These are phyloP conservation scores for Leptodontidium sp. DNA, from an alignment of 2,329 filamentous ascomycete genomes.

Conservation along the genomic window DNA sequence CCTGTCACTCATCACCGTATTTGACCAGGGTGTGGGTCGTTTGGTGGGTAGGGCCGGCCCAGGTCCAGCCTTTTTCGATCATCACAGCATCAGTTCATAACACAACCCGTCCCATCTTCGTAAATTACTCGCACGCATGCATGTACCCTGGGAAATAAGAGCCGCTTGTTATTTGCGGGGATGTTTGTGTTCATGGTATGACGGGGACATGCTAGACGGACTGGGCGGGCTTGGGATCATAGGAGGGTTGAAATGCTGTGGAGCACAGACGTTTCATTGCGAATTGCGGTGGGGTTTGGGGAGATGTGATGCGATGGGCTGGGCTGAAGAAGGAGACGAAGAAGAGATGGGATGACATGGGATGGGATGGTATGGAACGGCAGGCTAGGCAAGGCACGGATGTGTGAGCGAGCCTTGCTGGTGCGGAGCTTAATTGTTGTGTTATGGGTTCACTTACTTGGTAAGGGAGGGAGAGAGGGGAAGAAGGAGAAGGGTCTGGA, in stretches of 20 bases:
- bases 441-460: background rate
- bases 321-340: background rate
- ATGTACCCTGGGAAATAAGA: conserved; percentile 25
- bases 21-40: background rate
- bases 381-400: conserved; percentile 4
- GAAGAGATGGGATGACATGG: background rate
- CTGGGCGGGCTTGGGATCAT: too few species aligned
- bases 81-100: background rate
- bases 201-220: background rate
- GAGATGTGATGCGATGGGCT: background rate
- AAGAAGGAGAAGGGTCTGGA: conserved; percentile 6
- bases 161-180: conserved; percentile 21
- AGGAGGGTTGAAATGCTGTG: too few species aligned
- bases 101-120: background rate
- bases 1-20: conserved; percentile 13
- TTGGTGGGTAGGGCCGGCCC: conserved; percentile 1
- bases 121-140: too few species aligned
- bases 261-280: conserved; percentile 20
- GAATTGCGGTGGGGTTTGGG: conserved; percentile 13
- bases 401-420: conserved; percentile 12
- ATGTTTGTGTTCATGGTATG: background rate
- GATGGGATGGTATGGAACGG: conserved; percentile 9
- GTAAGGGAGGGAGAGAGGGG: background rate
- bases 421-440: conserved; percentile 15
- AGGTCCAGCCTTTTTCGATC: background rate